These are phyloP conservation scores for Lichtheimia ramosa DNA, from an alignment of 371 early-diverging fungal species.

Conservation along the genomic window DNA sequence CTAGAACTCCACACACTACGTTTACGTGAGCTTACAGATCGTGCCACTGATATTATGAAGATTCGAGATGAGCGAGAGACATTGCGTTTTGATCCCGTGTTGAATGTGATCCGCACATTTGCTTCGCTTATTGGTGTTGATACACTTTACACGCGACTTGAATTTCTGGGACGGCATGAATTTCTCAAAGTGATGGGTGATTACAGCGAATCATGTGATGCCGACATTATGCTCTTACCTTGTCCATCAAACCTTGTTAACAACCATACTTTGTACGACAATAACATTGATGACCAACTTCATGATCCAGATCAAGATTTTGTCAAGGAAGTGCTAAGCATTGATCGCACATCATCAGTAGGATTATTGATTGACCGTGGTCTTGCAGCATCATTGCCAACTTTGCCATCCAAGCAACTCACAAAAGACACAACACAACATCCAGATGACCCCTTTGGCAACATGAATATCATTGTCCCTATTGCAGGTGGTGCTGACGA, in stretches of 20 bases:
- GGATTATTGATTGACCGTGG: constrained; percentile 78
- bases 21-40: constrained; percentile 69
- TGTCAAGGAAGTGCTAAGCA: neutral
- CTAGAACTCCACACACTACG: constrained; percentile 58
- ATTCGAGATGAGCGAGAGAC: constrained; percentile 59
- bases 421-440: no score
- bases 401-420: constrained; percentile 4
- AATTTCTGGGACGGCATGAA: constrained; percentile 19
- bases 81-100: constrained; percentile 64
- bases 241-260: constrained; percentile 7
- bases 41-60: constrained; percentile 75
- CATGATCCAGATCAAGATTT: neutral
- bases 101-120: constrained; percentile 76
- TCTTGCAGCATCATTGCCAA: constrained; percentile 39
- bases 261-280: no score
- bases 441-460: constrained; percentile 13
- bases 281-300: neutral
- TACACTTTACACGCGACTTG: constrained; percentile 24
- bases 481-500: constrained; percentile 66
- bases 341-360: constrained; percentile 11
- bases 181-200: constrained; percentile 22
- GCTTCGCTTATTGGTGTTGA: constrained; percentile 60
- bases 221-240: constrained; percentile 32
- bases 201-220: constrained; percentile 16
- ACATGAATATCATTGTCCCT: constrained; percentile 21